Evolutionary conservation across 176 grass and related monocot species (phyloP).

Genomic region (Avena atlantica): DNA sequence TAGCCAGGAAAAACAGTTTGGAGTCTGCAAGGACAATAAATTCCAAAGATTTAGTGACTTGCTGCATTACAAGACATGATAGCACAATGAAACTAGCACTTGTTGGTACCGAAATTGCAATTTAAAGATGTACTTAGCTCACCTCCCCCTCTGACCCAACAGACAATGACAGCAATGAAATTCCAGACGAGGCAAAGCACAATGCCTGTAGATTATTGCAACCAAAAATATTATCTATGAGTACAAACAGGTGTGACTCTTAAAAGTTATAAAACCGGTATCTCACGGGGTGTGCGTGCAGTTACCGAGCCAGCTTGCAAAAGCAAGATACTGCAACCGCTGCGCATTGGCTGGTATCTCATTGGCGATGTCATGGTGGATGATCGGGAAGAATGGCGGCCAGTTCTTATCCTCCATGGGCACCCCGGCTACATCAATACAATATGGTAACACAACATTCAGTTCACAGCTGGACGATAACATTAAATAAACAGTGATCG

Average conservation of each 20-base stretch:
- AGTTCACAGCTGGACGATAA: not conserved
- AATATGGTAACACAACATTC: not conserved
- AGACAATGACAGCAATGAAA: conserved; percentile 84
- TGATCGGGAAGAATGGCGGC: conserved; percentile 87
- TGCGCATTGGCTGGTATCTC: conserved; percentile 89
- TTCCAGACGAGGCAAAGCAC: conserved; percentile 90
- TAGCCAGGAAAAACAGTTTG: conserved; percentile 92
- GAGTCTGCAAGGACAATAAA: conserved; percentile 57
- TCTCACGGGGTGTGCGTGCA: conserved; percentile 5
- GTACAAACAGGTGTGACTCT: conserved; percentile 13
- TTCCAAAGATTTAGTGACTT: conserved; percentile 26
- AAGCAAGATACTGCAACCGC: conserved; percentile 86
- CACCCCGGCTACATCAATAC: conserved; percentile 55
- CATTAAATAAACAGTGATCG: not conserved
- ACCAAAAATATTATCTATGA: not conserved
- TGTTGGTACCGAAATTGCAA: not conserved
- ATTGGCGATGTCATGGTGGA: conserved; percentile 90
- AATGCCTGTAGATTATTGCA: conserved; percentile 67
- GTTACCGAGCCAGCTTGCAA: conserved; percentile 86
- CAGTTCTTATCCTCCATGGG: conserved; percentile 85
- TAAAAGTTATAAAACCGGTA: not conserved
- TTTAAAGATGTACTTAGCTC: conserved; percentile 26
- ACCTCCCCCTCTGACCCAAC: conserved; percentile 98
- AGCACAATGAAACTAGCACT: conserved; percentile 11
- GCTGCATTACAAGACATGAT: conserved; percentile 4